These are phyloP conservation scores for Spiraea crenata DNA, from an alignment of 331 rosid species.

Conservation along the genomic window DNA sequence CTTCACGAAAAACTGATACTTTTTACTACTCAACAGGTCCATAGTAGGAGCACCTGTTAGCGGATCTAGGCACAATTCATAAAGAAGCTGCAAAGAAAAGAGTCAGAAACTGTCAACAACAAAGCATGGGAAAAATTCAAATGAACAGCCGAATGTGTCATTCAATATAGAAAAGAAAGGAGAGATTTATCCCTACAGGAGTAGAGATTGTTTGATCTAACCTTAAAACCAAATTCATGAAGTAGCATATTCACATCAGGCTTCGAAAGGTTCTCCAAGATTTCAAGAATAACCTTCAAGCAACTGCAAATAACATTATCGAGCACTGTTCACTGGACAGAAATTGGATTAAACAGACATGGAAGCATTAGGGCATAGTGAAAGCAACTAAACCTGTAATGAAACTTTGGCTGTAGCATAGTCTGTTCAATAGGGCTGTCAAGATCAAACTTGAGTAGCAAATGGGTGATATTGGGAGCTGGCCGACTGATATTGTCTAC, in stretches of 20 bases:
- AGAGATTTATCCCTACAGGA: background rate
- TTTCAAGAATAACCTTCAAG: slow-evolving; percentile 90
- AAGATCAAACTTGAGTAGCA: slow-evolving; percentile 85
- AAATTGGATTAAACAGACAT: slow-evolving; percentile 7
- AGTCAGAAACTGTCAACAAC: slow-evolving; percentile 3
- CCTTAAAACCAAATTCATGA: slow-evolving; percentile 97
- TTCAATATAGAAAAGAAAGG: background rate
- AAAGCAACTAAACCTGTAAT: slow-evolving; percentile 69
- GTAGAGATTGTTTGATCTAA: slow-evolving; percentile 30
- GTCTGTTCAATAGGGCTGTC: slow-evolving; percentile 78
- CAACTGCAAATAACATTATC: slow-evolving; percentile 59
- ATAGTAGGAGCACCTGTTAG: slow-evolving; percentile 67
- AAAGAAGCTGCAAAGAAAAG: slow-evolving; percentile 67
- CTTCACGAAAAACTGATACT: slow-evolving; percentile 82
- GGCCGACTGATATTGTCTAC: slow-evolving; percentile 88
- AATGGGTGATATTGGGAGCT: slow-evolving; percentile 85
- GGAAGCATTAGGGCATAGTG: slow-evolving; percentile 8
- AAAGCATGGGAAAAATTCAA: background rate
- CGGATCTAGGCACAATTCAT: slow-evolving; percentile 81
- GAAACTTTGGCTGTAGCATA: slow-evolving; percentile 83
- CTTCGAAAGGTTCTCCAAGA: slow-evolving; percentile 81
- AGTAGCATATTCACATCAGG: slow-evolving; percentile 77
- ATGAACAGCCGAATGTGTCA: background rate
- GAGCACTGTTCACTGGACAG: slow-evolving; percentile 22
- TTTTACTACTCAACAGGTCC: slow-evolving; percentile 81